phyloP scores from a whole-genome alignment of 805 yeast genomes.

The Wickerhamomyces pijperi region DNA sequence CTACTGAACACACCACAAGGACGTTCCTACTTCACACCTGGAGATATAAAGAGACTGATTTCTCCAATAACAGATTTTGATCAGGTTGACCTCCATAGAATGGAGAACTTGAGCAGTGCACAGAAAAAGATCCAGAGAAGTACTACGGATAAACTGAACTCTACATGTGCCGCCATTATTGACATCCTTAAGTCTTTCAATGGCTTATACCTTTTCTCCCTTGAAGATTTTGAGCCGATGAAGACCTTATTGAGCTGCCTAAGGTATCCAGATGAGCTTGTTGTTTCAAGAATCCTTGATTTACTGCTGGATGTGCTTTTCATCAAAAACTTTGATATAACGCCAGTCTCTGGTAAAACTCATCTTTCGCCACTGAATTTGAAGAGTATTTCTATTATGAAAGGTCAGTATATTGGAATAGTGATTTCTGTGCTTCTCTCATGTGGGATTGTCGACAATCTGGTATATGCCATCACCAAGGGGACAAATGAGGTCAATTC shows the following conservation, averaged over 20 bases:
- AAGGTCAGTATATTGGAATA: constrained; percentile 59
- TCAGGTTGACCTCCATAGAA: constrained; percentile 32
- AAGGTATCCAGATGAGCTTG: constrained; percentile 38
- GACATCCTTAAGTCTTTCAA: constrained; percentile 59
- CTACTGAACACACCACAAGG: constrained; percentile 48
- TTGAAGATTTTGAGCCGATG: constrained; percentile 43
- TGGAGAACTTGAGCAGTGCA: constrained; percentile 22
- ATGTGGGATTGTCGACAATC: constrained; percentile 39
- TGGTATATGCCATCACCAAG: constrained; percentile 31
- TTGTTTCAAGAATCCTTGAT: constrained; percentile 59
- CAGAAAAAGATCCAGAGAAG: background rate
- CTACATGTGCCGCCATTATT: constrained; percentile 47
- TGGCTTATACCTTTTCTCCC: constrained; percentile 60
- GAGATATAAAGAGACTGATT: constrained; percentile 50
- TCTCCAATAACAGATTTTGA: constrained; percentile 64
- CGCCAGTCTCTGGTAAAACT: constrained; percentile 8
- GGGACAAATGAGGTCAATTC: constrained; percentile 33
- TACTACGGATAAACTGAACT: constrained; percentile 31
- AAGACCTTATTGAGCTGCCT: constrained; percentile 51
- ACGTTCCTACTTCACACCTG: constrained; percentile 41
- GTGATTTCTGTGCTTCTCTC: constrained; percentile 43
- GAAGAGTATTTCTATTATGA: constrained; percentile 30
- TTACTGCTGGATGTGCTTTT: constrained; percentile 58
- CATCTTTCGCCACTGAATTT: constrained; percentile 20
- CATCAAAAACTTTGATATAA: constrained; percentile 36